These are phyloP conservation scores for Xylaria castorea DNA, from an alignment of 495 filamentous ascomycete genomes.

Conservation along the genomic window DNA sequence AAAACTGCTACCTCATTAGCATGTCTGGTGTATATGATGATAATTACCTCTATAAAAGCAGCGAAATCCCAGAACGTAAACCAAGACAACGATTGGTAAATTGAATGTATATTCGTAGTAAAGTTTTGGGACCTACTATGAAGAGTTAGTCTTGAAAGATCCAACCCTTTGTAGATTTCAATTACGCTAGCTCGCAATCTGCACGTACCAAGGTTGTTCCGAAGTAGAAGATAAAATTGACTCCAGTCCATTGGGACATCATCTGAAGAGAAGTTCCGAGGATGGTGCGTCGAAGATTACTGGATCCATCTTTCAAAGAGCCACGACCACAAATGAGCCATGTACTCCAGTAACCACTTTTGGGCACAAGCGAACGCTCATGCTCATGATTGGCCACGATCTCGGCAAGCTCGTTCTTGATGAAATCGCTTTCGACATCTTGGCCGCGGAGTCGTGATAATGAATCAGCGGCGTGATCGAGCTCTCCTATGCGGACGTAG, in stretches of 20 bases:
- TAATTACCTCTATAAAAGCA: neutral
- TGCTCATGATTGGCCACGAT: constrained; percentile 85
- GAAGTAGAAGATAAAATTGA: constrained; percentile 96
- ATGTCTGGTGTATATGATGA: neutral
- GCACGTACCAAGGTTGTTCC: constrained; percentile 67
- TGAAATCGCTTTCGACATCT: constrained; percentile 64
- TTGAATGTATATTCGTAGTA: neutral
- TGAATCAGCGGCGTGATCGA: constrained; percentile 65
- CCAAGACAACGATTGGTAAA: neutral
- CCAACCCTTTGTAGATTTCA: too few relatives aligned
- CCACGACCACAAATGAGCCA: constrained; percentile 72
- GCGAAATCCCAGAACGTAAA: neutral
- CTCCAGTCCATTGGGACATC: constrained; percentile 69
- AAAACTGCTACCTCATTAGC: constrained; percentile 51
- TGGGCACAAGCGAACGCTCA: constrained; percentile 69
- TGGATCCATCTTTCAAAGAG: constrained; percentile 59
- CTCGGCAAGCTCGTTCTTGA: constrained; percentile 76
- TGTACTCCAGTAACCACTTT: constrained; percentile 67
- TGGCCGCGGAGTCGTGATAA: constrained; percentile 74
- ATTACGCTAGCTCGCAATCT: neutral
- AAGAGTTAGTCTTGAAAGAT: neutral
- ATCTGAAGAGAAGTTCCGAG: constrained; percentile 77
- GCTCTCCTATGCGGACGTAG: constrained; percentile 75
- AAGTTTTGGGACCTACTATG: constrained; percentile 16
- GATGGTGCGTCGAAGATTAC: constrained; percentile 75